Percentiles rank a stretch among this genome's conserved stretches.
Conservation (phyloP, 148 eudicot species). For the Fagopyrum esculentum region DNA sequence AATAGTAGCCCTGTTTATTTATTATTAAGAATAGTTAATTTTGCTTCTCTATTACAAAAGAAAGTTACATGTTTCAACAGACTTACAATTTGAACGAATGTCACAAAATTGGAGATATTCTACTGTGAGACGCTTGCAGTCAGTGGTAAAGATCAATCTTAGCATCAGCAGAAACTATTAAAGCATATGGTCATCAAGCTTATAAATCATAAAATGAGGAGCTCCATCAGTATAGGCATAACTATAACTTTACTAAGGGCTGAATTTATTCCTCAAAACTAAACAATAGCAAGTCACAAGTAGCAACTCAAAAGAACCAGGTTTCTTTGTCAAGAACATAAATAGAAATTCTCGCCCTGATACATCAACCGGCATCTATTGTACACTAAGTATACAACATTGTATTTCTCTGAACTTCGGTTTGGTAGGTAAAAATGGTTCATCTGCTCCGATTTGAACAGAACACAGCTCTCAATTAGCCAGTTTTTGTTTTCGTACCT, state of each 20-base stretch:
- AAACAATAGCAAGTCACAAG: not conserved
- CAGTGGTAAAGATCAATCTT: not conserved
- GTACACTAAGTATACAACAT: not conserved
- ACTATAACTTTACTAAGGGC: not conserved
- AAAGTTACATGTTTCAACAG: no score
- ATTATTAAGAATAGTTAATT: no score
- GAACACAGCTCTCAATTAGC: not conserved
- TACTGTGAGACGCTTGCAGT: no score
- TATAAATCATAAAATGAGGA: not conserved
- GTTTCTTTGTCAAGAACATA: not conserved
- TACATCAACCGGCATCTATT: not conserved
- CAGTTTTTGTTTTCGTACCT: not conserved
- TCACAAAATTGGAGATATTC: no score
- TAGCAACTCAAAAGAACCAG: not conserved
- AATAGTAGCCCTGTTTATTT: no score
- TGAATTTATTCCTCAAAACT: not conserved
- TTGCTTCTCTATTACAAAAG: no score
- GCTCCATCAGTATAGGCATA: not conserved
- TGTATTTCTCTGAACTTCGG: not conserved
- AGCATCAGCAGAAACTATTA: not conserved
- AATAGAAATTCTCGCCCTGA: not conserved
- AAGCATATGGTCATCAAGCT: not conserved
- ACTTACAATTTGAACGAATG: no score
- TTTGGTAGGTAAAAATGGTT: not conserved
- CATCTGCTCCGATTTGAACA: not conserved